Evolutionary conservation across 2,329 filamentous ascomycete genomes (phyloP).

Genomic region (Septoria linicola): DNA sequence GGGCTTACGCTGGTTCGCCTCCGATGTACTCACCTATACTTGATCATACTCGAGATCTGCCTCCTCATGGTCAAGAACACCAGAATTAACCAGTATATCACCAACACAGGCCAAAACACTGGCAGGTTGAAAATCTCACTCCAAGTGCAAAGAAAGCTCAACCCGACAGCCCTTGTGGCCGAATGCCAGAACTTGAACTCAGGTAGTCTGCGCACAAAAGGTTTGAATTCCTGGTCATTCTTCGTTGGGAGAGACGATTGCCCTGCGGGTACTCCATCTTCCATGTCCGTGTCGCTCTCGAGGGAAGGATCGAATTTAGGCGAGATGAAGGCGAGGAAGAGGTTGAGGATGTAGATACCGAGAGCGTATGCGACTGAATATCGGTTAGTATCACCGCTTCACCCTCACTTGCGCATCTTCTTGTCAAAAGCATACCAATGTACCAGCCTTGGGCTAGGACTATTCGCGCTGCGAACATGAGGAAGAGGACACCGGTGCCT

Average conservation of each 20-base stretch:
- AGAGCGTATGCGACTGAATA: conserved; percentile 85
- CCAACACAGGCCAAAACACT: conserved; percentile 97
- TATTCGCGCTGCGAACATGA: conserved; percentile 85
- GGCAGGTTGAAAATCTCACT: conserved; percentile 93
- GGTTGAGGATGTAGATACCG: conserved; percentile 97
- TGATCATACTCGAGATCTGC: conserved; percentile 99
- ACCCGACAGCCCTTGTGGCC: conserved; percentile 79
- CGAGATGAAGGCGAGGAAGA: conserved; percentile 97
- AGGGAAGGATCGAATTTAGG: conserved; percentile 98
- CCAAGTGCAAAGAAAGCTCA: conserved; percentile 87
- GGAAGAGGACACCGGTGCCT: conserved; percentile 71
- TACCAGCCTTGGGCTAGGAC: conserved; percentile 96
- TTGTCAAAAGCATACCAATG: conserved; percentile 65
- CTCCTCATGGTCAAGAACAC: conserved; percentile 97
- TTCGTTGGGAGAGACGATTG: conserved; percentile 79
- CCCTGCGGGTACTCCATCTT: conserved; percentile 68
- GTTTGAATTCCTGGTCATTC: conserved; percentile 94
- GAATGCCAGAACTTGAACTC: conserved; percentile 99
- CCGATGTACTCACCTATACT: conserved; percentile 81
- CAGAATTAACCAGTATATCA: conserved; percentile 98
- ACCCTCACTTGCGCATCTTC: neutral
- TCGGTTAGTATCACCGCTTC: conserved; percentile 2
- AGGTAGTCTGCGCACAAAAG: conserved; percentile 91
- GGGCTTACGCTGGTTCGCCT: neutral
- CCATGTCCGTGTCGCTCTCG: conserved; percentile 92